Evolutionary conservation across 2,329 filamentous ascomycete genomes (phyloP), one percentile per base, ranked within the genome.

Genomic region (Penicillium sp.): DNA sequence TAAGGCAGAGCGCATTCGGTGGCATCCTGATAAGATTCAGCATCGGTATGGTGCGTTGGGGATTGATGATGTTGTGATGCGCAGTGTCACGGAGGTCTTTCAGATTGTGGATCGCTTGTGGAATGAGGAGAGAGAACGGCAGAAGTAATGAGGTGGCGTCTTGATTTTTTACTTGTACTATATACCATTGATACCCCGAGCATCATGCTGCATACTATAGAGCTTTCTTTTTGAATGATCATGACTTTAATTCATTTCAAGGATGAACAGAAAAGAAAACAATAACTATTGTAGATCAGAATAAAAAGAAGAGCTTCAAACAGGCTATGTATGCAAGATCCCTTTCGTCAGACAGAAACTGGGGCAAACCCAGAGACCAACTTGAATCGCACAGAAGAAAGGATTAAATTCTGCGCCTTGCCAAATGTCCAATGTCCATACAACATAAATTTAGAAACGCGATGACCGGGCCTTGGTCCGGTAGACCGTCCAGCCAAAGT

Each of bases 11-110:
- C 86, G 94, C 51, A 87, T 97, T 19, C 83, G 92, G 17, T 99
- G 94, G 94, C 94, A 99, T 78, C 94, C 94, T 4, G 94, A 99
- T 77, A 99, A 97, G 80, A 89, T 97, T 56, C 91, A 97, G 79
- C 94, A 97, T 77, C 85, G 87, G 53, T 87, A 96, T 59, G 90
- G 91, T 3, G 86, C 84, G 0, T 78, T 85, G 58, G 80, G 81
- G 15, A 85, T 96, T 49, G 88, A 93, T 48, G 82, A 86, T 25
- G 82, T 82, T 4, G 85, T 90, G 3, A 87, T 96, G 82, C 86
- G 85, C 70, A 83, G 86, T 54, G 90, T 97, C 42, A 99, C 93
- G 12, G 89, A 90, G 7, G 88, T 96, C 10, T 99, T 97, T 69
- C 93, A 97, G 76, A 87, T 92, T 31, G 83, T 97, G 47, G 94